Percentiles rank a stretch among this genome's conserved stretches.
Conservation (phyloP, 257 asterid species). For the Jacaranda copaia region DNA sequence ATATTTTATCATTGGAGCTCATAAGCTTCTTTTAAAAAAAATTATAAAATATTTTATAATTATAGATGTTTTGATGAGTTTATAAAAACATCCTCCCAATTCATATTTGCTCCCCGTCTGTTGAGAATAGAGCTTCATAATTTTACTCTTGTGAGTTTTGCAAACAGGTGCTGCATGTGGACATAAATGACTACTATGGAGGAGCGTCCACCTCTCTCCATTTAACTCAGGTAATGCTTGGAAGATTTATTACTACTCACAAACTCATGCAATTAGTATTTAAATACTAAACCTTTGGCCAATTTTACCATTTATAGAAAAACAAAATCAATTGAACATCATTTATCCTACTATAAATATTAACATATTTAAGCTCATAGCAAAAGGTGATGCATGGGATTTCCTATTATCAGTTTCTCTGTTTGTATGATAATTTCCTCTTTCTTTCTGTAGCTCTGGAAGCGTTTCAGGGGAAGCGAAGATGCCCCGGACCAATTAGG, state of each 20-base stretch:
- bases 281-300: not conserved
- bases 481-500: constrained; percentile 79
- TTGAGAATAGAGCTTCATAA: too few species aligned
- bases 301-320: not conserved
- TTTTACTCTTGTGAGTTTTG: constrained; percentile 22
- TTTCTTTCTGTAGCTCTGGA: constrained; percentile 75
- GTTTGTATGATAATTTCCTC: constrained; percentile 15
- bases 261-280: not conserved
- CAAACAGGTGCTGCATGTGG: constrained; percentile 91
- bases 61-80: not conserved
- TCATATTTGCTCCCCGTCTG: too few species aligned
- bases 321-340: not conserved
- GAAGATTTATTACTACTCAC: not conserved
- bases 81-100: not conserved
- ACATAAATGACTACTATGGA: constrained; percentile 95
- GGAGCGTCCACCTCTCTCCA: constrained; percentile 91
- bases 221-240: constrained; percentile 73
- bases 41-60: too few species aligned
- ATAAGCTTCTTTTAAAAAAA: too few species aligned
- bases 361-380: not conserved
- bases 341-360: constrained; percentile 2
- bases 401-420: not conserved
- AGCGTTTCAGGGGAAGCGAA: constrained; percentile 87
- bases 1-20: too few species aligned
- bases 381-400: too few species aligned